phyloP scores from a whole-genome alignment of 2,329 filamentous ascomycete genomes.

The Trichoderma sp. region DNA sequence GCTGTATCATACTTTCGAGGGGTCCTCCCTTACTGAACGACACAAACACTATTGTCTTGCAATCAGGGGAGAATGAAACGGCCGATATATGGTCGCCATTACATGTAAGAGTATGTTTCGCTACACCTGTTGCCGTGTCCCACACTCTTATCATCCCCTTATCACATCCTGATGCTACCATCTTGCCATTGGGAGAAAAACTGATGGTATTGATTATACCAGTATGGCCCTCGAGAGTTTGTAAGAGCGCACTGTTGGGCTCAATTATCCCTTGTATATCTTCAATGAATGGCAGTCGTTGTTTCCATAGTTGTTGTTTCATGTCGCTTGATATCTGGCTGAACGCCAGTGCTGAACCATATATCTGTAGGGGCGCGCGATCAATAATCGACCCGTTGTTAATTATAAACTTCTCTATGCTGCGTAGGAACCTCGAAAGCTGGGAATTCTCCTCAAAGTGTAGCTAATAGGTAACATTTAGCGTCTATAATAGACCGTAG shows the following conservation, averaged over 20 bases:
- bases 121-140: not conserved
- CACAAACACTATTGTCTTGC: not conserved
- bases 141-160: not conserved
- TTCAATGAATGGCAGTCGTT: constrained; percentile 23
- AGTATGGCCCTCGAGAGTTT: constrained; percentile 25
- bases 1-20: too few relatives aligned
- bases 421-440: constrained; percentile 30
- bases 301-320: constrained; percentile 19
- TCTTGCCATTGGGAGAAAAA: not conserved
- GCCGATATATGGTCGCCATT: fast-evolving
- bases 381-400: constrained; percentile 28
- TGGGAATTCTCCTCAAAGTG: constrained; percentile 2
- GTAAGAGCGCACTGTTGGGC: constrained; percentile 9
- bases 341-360: constrained; percentile 34
- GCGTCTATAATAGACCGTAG: not conserved
- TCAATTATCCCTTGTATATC: not conserved
- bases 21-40: too few relatives aligned
- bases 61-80: not conserved
- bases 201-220: not conserved
- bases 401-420: constrained; percentile 27
- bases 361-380: constrained; percentile 32
- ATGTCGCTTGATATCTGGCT: constrained; percentile 27
- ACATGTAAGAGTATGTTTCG: not conserved
- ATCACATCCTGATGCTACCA: not conserved
- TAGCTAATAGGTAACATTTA: not conserved